Conservation (phyloP, 139 green algal species). For the Astrephomene gubernaculifera region DNA sequence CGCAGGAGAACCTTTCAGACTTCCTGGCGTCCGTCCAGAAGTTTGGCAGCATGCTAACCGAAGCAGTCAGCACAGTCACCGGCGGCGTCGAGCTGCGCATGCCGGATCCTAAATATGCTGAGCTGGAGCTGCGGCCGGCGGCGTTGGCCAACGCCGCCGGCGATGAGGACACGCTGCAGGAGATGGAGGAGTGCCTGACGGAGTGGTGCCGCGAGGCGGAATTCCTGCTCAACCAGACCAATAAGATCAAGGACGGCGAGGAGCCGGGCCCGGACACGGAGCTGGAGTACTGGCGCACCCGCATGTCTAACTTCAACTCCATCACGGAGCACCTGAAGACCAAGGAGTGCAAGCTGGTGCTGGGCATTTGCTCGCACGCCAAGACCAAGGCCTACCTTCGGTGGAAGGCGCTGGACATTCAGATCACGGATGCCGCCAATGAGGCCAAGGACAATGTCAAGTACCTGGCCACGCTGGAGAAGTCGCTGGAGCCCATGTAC, state of each 20-base stretch:
- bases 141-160: constrained; percentile 67
- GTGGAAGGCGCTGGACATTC: constrained; percentile 88
- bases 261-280: constrained; percentile 88
- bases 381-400: constrained; percentile 68
- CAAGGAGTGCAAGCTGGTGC: constrained; percentile 79
- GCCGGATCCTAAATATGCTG: constrained; percentile 71
- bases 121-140: constrained; percentile 67
- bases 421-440: constrained; percentile 88
- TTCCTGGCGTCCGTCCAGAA: constrained; percentile 63
- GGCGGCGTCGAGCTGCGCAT: constrained; percentile 78
- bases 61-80: constrained; percentile 75
- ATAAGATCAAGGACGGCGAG: constrained; percentile 66
- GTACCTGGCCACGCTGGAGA: constrained; percentile 91
- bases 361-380: constrained; percentile 74
- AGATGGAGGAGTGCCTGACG: constrained; percentile 70
- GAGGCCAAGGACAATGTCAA: constrained; percentile 95
- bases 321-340: constrained; percentile 89
- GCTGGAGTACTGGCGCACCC: constrained; percentile 88
- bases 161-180: constrained; percentile 58
- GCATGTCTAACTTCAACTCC: constrained; percentile 86
- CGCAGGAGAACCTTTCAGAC: constrained; percentile 62
- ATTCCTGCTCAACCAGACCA: constrained; percentile 65
- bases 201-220: constrained; percentile 80
- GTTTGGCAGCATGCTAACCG: constrained; percentile 77
- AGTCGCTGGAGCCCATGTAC: constrained; percentile 87